Percentiles rank a stretch among this genome's conserved stretches.
These are phyloP conservation scores for Sporisorium scitamineum DNA, from an alignment of 1,284 basidiomycete genomes.

Conservation along the genomic window DNA sequence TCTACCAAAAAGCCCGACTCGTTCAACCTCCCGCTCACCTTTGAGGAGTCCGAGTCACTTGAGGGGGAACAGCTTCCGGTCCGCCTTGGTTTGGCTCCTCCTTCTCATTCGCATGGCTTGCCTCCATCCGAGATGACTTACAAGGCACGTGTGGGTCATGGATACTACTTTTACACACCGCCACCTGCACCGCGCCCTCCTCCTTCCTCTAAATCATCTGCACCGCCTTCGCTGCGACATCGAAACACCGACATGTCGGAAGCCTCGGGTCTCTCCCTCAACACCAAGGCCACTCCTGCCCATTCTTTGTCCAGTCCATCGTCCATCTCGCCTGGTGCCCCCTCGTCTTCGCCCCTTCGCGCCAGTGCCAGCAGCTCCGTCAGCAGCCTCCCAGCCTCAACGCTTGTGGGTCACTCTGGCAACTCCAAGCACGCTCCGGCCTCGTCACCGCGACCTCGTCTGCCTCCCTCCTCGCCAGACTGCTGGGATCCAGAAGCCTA, in stretches of 20 bases:
- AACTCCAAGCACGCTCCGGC: background rate
- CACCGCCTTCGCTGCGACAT: conserved; percentile 6
- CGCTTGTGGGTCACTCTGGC: conserved; percentile 10
- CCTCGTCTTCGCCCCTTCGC: conserved; percentile 7
- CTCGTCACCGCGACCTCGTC: conserved; percentile 1
- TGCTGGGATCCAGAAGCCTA: conserved; percentile 54
- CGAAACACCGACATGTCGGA: conserved; percentile 27
- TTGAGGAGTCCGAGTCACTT: conserved; percentile 36
- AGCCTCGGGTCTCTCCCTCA: conserved; percentile 1
- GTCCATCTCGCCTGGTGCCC: conserved; percentile 13
- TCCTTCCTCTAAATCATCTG: conserved; percentile 1
- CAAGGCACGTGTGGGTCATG: conserved; percentile 39
- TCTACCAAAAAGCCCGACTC: conserved; percentile 20
- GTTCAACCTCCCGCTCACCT: conserved; percentile 35
- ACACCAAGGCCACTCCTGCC: background rate
- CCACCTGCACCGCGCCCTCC: conserved; percentile 24
- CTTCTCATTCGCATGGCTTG: conserved; percentile 34
- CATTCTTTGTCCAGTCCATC: conserved; percentile 10
- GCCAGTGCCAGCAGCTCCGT: conserved; percentile 26
- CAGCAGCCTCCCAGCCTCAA: conserved; percentile 11
- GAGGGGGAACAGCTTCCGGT: conserved; percentile 50
- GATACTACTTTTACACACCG: conserved; percentile 58
- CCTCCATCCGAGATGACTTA: conserved; percentile 33
- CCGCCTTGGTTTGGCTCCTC: conserved; percentile 54
- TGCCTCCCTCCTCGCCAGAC: conserved; percentile 32